These are phyloP conservation scores for Podospora fimiseda DNA, from an alignment of 495 filamentous ascomycete genomes.

Conservation along the genomic window DNA sequence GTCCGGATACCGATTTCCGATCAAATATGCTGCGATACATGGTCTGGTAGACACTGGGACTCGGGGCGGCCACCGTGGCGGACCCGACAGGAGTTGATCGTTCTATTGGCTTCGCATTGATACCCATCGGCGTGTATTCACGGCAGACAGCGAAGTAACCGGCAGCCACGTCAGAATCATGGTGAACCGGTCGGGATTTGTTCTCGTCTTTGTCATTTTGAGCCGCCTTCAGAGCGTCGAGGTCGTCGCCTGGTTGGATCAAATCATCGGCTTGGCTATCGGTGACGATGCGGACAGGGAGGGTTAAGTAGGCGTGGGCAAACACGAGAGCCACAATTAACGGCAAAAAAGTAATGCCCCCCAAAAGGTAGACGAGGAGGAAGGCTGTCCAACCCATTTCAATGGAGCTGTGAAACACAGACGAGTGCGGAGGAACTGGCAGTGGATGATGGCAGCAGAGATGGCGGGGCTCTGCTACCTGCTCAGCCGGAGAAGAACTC, in stretches of 20 bases:
- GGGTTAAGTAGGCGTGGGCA: conserved; percentile 61
- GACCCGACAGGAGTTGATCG: conserved; percentile 74
- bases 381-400: conserved; percentile 68
- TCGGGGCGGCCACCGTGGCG: conserved; percentile 58
- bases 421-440: background rate
- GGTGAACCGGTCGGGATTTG: conserved; percentile 38
- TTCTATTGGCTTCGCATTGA: conserved; percentile 89
- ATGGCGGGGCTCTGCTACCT: conserved; percentile 23
- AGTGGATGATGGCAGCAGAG: background rate
- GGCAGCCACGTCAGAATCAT: conserved; percentile 78
- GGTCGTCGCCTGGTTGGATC: conserved; percentile 44
- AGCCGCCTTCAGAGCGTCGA: conserved; percentile 37
- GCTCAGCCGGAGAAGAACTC: conserved; percentile 10
- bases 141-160: conserved; percentile 94
- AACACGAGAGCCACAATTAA: conserved; percentile 59
- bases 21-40: conserved; percentile 98
- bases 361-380: conserved; percentile 72
- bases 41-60: conserved; percentile 90
- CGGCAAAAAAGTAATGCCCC: conserved; percentile 87
- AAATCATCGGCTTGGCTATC: conserved; percentile 29
- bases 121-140: conserved; percentile 82
- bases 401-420: conserved; percentile 3
- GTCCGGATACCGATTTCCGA: conserved; percentile 54
- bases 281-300: conserved; percentile 46
- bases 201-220: conserved; percentile 40